Conservation (phyloP, 345 rosid genomes). For the Carallia brachiata region DNA sequence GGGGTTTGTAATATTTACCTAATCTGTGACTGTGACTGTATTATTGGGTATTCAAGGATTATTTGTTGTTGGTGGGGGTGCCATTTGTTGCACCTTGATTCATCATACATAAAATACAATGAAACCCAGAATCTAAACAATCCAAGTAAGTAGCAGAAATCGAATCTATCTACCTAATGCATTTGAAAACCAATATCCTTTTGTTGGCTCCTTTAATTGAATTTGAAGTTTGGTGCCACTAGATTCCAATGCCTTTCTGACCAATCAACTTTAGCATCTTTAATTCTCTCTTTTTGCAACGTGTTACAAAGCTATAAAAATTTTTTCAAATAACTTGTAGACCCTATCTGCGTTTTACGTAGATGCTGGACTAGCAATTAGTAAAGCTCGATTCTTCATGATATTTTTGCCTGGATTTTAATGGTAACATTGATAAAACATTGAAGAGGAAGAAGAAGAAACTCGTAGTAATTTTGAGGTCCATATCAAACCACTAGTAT, state of each 20-base stretch:
- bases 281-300: too few relatives aligned
- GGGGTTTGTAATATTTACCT: conserved; percentile 12
- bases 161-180: background rate
- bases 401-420: too few relatives aligned
- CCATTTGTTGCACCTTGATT: conserved; percentile 6
- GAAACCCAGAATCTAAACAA: background rate
- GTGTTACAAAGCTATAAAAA: too few relatives aligned
- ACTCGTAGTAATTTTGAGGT: too few relatives aligned
- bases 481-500: background rate
- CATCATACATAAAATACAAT: background rate
- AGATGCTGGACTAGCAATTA: too few relatives aligned
- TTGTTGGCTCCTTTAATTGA: background rate
- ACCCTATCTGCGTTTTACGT: too few relatives aligned
- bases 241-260: background rate
- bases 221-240: background rate
- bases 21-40: conserved; percentile 14
- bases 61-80: conserved; percentile 13
- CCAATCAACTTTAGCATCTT: too few relatives aligned
- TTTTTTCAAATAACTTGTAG: too few relatives aligned
- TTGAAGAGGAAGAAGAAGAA: too few relatives aligned
- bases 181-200: background rate
- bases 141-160: background rate
- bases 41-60: background rate
- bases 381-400: too few relatives aligned
- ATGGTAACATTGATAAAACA: too few relatives aligned